Conservation (phyloP, 192 early-diverging fungal genomes). For the Hyaloraphidium curvatum region DNA sequence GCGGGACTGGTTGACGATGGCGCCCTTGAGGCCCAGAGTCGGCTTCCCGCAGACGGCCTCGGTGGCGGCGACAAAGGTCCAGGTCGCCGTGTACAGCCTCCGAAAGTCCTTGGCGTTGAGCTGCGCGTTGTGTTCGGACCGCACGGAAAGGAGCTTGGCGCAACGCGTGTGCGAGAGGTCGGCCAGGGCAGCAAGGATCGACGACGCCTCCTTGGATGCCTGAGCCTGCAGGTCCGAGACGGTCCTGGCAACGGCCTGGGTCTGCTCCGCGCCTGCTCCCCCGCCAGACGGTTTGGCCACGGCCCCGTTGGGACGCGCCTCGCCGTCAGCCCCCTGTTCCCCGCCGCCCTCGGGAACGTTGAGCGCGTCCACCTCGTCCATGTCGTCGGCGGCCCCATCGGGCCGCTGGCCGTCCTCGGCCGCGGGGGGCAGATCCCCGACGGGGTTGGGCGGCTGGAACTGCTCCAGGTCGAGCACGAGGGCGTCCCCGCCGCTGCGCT, state of each 20-base stretch:
- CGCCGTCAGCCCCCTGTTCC: neutral
- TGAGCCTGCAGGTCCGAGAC: no score
- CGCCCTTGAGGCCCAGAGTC: constrained; percentile 79
- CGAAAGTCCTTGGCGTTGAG: constrained; percentile 77
- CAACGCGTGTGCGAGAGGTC: constrained; percentile 74
- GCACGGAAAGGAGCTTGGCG: constrained; percentile 66
- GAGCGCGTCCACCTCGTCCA: constrained; percentile 24
- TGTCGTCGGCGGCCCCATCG: constrained; percentile 3
- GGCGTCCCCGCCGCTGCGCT: constrained; percentile 13
- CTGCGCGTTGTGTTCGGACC: constrained; percentile 75
- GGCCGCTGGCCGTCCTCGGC: no score
- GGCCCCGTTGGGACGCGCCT: neutral
- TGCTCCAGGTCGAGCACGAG: constrained; percentile 8
- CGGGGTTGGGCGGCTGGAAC: neutral
- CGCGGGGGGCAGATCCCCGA: no score
- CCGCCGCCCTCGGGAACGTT: neutral
- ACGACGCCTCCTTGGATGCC: neutral
- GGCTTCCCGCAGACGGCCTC: constrained; percentile 64
- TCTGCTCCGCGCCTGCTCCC: constrained; percentile 3
- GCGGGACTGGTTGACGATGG: constrained; percentile 54
- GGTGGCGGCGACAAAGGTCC: constrained; percentile 60
- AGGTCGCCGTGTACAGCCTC: constrained; percentile 54
- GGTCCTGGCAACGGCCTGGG: constrained; percentile 1
- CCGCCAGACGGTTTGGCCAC: neutral
- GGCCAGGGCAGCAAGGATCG: constrained; percentile 10